Evolutionary conservation across 768 basidiomycete genomes (phyloP), one percentile per base, ranked within the genome.

Genomic region (Suillus subluteus): DNA sequence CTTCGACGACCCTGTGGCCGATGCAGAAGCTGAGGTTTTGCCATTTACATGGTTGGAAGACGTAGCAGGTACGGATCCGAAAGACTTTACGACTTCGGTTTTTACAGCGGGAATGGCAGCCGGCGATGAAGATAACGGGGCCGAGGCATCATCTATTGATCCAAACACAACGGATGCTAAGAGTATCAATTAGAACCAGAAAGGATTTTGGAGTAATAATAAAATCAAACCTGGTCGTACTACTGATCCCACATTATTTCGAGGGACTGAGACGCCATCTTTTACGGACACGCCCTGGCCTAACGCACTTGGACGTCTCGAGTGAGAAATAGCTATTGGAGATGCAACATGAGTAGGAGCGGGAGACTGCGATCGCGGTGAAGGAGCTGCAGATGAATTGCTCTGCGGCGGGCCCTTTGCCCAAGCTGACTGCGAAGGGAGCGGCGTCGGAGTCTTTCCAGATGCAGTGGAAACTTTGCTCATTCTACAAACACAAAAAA

Each of bases 401-500:
- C 72, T 81, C 70, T 86, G 85, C 65, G 95, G 94, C 62, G 94
- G 94, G 78, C 94, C 94, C 85, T 81, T 91, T 81, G 91, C 82
- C 95, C 95, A 97, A 84, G 93, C 94, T 81, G 94, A 94, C 85
- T 88, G 87, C 83, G 84, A 78, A 78, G 90, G 81, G 82, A 90
- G 88, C 86, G 84, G 87, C 82, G 87, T 78, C 80, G 86, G 85
- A 83, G 82, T 89, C 87, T 90, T 90, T 82, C 82, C 82, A 79
- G 91, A 82, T 79, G 87, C 84, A 79, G 90, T 86, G 72, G 91
- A 88, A 82, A 87, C 87, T 90, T 91, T 95, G 92, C 92, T 96
- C 95, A 96, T 96, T 94, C 92, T 94, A 70, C 11, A 40, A 48
- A 40, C 3, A 26, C 15, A 26, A 59, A 62, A 65, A n/a, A 69